phyloP scores from a whole-genome alignment of 1,284 basidiomycete genomes.

The Naganishia liquefaciens region DNA sequence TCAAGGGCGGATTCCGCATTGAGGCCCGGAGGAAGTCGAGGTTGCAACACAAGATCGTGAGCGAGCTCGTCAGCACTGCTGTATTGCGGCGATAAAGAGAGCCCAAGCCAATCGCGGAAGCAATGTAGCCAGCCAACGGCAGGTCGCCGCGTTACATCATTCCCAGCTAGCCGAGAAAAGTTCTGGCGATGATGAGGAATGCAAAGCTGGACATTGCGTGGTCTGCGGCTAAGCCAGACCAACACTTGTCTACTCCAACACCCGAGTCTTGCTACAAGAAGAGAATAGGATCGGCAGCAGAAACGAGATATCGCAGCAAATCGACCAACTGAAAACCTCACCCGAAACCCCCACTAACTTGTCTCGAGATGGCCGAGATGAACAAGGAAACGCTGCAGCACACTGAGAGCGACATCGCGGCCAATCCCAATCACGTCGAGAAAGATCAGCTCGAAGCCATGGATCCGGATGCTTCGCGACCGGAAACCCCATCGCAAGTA shows the following conservation, averaged over 20 bases:
- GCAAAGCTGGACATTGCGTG: not conserved
- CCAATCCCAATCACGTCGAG: slow-evolving; percentile 28
- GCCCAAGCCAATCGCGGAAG: not conserved
- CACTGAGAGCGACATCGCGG: slow-evolving; percentile 23
- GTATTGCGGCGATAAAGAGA: too few relatives aligned
- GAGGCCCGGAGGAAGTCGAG: too few relatives aligned
- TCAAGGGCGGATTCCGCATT: too few relatives aligned
- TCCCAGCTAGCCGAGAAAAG: not conserved
- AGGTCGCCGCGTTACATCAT: slow-evolving; percentile 11
- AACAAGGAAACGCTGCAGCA: slow-evolving; percentile 16
- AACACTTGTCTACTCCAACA: not conserved
- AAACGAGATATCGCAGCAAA: not conserved
- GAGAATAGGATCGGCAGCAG: not conserved
- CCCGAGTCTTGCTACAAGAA: not conserved
- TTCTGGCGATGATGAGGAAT: not conserved
- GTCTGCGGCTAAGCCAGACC: not conserved
- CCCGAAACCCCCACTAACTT: not conserved
- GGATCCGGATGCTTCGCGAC: slow-evolving; percentile 20
- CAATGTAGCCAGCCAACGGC: not conserved
- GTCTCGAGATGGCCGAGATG: slow-evolving; percentile 20
- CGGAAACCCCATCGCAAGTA: slow-evolving; percentile 15
- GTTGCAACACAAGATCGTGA: too few relatives aligned
- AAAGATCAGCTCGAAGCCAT: slow-evolving; percentile 30
- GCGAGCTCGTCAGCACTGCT: too few relatives aligned
- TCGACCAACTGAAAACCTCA: not conserved